These are phyloP conservation scores for Aspergillus sclerotioniger DNA, from an alignment of 495 filamentous ascomycete genomes.

Conservation along the genomic window DNA sequence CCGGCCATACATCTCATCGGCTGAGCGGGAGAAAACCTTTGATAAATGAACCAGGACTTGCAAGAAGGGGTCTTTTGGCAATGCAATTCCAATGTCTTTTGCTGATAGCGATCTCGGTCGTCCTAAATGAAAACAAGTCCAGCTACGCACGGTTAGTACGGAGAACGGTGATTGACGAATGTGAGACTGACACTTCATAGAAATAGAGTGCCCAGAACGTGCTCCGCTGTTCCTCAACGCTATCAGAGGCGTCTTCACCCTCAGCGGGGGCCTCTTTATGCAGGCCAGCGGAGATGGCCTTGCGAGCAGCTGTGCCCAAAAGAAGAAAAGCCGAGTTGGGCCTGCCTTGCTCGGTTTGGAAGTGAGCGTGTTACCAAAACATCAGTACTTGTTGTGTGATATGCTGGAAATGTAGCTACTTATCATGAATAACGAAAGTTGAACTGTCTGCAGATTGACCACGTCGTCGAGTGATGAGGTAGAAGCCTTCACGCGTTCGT, in stretches of 20 bases:
- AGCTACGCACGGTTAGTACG: constrained; percentile 24
- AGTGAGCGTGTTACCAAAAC: constrained; percentile 31
- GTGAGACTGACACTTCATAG: constrained; percentile 37
- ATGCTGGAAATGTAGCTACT: constrained; percentile 16
- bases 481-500: constrained; percentile 41
- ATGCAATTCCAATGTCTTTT: constrained; percentile 36
- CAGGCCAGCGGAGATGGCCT: constrained; percentile 41
- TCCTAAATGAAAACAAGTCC: constrained; percentile 43
- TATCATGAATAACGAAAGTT: constrained; percentile 46
- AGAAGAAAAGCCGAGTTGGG: constrained; percentile 45
- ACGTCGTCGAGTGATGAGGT: constrained; percentile 35
- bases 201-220: constrained; percentile 45
- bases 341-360: constrained; percentile 41
- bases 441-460: constrained; percentile 44
- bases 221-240: constrained; percentile 33
- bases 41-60: constrained; percentile 31
- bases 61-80: constrained; percentile 37
- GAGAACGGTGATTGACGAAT: not conserved
- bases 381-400: not conserved
- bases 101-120: constrained; percentile 36
- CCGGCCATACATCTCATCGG: constrained; percentile 39
- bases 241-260: constrained; percentile 25
- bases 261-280: constrained; percentile 40
- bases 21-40: constrained; percentile 34
- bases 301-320: constrained; percentile 37